phyloP scores from a whole-genome alignment of 2,329 filamentous ascomycete genomes.

The Biscogniauxia mediterranea region DNA sequence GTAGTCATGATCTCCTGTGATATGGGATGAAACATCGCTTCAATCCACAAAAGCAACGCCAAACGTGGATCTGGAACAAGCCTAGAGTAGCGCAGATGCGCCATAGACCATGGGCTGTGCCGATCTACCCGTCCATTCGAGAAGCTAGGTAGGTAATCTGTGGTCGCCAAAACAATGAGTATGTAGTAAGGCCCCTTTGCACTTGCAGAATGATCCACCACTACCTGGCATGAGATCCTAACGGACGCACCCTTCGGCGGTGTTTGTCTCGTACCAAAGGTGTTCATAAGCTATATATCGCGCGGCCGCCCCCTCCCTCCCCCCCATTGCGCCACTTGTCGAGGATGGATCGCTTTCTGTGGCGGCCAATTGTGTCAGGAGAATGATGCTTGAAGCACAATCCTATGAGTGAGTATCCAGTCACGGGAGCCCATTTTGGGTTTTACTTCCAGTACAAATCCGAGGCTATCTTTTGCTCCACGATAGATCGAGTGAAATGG shows the following conservation, averaged over 20 bases:
- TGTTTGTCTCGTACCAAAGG: not conserved
- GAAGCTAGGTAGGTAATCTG: not conserved
- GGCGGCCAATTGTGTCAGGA: conserved; percentile 9
- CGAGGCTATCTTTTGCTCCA: conserved; percentile 45
- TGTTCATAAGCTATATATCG: not conserved
- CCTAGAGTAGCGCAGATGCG: conserved; percentile 4
- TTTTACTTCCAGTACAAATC: conserved; percentile 57
- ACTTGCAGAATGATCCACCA: conserved; percentile 3
- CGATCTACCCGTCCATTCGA: not conserved
- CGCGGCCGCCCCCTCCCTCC: not conserved
- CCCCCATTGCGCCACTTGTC: not conserved
- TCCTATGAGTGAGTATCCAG: not conserved
- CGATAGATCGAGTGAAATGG: conserved; percentile 59
- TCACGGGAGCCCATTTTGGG: conserved; percentile 1
- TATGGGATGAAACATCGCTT: conserved; percentile 23
- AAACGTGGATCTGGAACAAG: conserved; percentile 12
- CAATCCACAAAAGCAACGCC: conserved; percentile 13
- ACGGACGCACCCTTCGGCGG: not conserved
- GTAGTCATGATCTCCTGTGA: conserved; percentile 5
- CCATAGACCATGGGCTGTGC: not conserved
- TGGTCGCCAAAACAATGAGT: not conserved
- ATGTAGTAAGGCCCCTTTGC: not conserved
- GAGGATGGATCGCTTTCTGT: not conserved
- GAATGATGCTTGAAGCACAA: conserved; percentile 6
- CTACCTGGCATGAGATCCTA: conserved; percentile 3